Percentiles rank a stretch among this genome's conserved stretches.
phyloP scores from a whole-genome alignment of 2,329 filamentous ascomycete genomes.

The Mollisiaceae sp. region DNA sequence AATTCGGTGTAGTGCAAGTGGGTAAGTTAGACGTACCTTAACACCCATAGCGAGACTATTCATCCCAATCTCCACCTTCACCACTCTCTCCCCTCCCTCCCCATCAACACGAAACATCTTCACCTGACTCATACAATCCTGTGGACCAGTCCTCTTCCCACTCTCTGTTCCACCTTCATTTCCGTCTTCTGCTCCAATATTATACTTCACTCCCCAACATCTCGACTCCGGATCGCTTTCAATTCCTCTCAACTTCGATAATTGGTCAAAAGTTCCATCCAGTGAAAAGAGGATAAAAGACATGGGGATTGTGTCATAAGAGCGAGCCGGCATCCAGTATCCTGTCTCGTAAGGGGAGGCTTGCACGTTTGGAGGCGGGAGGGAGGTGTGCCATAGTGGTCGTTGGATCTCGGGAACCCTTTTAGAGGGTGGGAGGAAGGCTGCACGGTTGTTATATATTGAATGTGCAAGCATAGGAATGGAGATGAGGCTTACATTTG shows the following conservation, averaged over 20 bases:
- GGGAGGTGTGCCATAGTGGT: conserved; percentile 19
- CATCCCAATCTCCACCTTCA: conserved; percentile 26
- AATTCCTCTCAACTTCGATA: conserved; percentile 19
- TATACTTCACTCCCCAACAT: conserved; percentile 17
- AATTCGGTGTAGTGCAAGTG: not conserved
- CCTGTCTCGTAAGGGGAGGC: conserved; percentile 22
- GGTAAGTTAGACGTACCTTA: conserved; percentile 16
- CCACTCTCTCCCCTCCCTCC: conserved; percentile 20
- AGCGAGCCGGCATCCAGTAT: conserved; percentile 25
- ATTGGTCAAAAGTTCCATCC: conserved; percentile 6
- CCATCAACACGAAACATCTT: conserved; percentile 25
- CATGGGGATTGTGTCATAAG: conserved; percentile 24
- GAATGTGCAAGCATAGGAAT: not conserved
- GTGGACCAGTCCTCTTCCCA: not conserved
- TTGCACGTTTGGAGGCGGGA: conserved; percentile 18
- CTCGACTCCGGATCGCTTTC: conserved; percentile 17
- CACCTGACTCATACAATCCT: not conserved
- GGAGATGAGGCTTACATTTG: not conserved
- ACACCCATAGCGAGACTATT: conserved; percentile 26
- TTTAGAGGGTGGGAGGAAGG: not conserved
- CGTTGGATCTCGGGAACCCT: conserved; percentile 13
- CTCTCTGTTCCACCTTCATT: too few relatives aligned
- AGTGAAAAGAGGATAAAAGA: conserved; percentile 17
- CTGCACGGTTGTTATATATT: not conserved
- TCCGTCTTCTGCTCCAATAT: conserved; percentile 1